Conservation (phyloP, 352 stramenopile genomes). For the Halophytophthora batemanensis region DNA sequence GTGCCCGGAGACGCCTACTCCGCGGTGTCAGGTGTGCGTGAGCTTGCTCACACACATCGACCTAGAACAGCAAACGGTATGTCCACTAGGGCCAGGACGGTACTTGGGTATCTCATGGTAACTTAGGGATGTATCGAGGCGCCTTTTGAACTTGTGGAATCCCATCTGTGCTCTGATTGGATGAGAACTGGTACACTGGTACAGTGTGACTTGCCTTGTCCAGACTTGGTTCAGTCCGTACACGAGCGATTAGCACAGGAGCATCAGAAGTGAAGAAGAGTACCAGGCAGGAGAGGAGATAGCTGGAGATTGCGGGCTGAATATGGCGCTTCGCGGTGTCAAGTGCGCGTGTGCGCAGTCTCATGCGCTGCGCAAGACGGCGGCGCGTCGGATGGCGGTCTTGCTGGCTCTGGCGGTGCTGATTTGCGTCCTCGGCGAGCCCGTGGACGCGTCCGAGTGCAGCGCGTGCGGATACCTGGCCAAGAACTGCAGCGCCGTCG, state of each 20-base stretch:
- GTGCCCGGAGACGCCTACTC: too few relatives aligned
- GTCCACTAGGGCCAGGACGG: too few relatives aligned
- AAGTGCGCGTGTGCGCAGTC: background rate
- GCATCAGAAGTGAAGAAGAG: background rate
- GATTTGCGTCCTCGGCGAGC: slow-evolving; percentile 9
- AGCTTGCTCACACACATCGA: too few relatives aligned
- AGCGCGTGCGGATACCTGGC: slow-evolving; percentile 57
- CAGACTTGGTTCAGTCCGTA: too few relatives aligned
- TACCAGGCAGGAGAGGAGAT: slow-evolving; percentile 9
- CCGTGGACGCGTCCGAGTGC: slow-evolving; percentile 35
- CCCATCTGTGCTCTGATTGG: background rate
- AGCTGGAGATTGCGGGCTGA: slow-evolving; percentile 18
- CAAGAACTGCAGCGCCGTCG: slow-evolving; percentile 55
- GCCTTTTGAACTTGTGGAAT: too few relatives aligned
- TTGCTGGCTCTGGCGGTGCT: slow-evolving; percentile 17
- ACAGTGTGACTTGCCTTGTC: background rate
- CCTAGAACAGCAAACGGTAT: too few relatives aligned
- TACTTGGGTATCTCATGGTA: too few relatives aligned
- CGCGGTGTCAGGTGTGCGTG: too few relatives aligned
- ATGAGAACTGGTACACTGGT: too few relatives aligned
- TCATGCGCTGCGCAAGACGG: slow-evolving; percentile 11
- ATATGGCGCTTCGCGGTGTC: slow-evolving; percentile 14
- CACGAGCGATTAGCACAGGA: slow-evolving; percentile 4
- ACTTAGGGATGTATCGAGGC: too few relatives aligned
- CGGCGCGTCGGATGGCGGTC: slow-evolving; percentile 11